Conservation (phyloP, 2,329 filamentous ascomycete species). For the Cephalotrichum gorgonifer region DNA sequence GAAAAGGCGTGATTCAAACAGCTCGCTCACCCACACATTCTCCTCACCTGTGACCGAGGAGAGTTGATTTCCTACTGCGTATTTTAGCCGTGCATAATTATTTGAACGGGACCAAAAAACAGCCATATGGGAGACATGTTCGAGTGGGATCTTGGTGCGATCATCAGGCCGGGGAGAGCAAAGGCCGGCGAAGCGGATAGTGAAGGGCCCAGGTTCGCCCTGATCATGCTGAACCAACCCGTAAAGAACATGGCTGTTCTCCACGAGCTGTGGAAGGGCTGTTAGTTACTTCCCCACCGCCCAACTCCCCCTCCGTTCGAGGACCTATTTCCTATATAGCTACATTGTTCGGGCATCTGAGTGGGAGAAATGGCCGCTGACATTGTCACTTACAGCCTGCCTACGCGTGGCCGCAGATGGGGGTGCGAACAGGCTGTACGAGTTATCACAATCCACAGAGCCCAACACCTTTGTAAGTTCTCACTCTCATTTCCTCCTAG, state of each 20-base stretch:
- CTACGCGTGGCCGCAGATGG: conserved; percentile 79
- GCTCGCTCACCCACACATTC: no score
- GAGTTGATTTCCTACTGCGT: no score
- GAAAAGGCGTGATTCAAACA: no score
- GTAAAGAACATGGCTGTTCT: conserved; percentile 33
- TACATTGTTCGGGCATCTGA: no score
- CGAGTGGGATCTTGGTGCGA: background rate
- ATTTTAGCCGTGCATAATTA: no score
- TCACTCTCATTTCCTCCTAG: background rate
- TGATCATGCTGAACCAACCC: conserved; percentile 43
- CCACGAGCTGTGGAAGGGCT: conserved; percentile 37
- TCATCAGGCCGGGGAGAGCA: background rate
- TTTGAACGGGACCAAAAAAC: no score
- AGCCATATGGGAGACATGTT: no score
- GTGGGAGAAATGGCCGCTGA: no score
- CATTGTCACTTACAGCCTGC: conserved; percentile 32
- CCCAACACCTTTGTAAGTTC: background rate
- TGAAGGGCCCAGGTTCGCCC: conserved; percentile 21
- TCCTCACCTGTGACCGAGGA: no score
- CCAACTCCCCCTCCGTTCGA: background rate
- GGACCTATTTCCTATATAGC: no score
- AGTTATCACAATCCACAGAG: conserved; percentile 15
- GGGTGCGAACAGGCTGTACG: conserved; percentile 67
- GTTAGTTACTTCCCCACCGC: conserved; percentile 18
- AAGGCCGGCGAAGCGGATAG: no score